Base-by-base conservation (phyloP, 805 yeast species). In the Monosporozyma yasuniensis region DNA sequence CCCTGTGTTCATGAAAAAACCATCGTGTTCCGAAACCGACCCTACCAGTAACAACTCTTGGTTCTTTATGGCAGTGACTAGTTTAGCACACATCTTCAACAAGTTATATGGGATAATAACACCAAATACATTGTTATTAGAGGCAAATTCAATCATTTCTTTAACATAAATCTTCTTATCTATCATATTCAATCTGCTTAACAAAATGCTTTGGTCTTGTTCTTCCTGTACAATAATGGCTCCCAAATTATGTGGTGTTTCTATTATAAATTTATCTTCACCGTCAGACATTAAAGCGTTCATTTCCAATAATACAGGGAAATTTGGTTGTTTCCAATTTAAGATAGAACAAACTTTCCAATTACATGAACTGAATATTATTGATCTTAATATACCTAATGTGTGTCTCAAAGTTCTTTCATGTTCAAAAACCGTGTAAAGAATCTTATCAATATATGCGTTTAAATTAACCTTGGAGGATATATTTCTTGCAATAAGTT, bases 251-350 rank as follows among this genome's bases (percentile, higher is more conserved):
- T 67, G 63, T 3, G 69, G 66, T 0, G 71, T 63, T 39, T 65
- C 68, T 37, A 56, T 54, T 8, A 56, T 49, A 43, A 61, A 61
- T 11, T 42, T 52, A 21, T 48, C 50, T 28, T 47, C 49, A 14
- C 51, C 48, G 2, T 42, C 47, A 34, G 56, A 51, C 11, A 74
- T 69, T 10, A 82, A 70, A n/a, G 88, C 87, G 57, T 80, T 82
- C 77, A 90, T 79, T 50, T 83, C 79, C 68, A 87, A 85, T 56
- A 93, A 81, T 0, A 93, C 98, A 0, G 99, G 97, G 68, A 84
- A 93, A 65, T 91, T 91, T 12, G 99, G 98, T 68, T 93, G 99
- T 67, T 93, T 93, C 99, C 99, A 93, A 68, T 93, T 93, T 58
- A 93, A 70, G 44, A 88, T 85, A 10, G 96, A 87, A 68, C 98